These are phyloP conservation scores for Boletus pseudo-olivaceus DNA, from an alignment of 768 basidiomycete genomes.

Conservation along the genomic window DNA sequence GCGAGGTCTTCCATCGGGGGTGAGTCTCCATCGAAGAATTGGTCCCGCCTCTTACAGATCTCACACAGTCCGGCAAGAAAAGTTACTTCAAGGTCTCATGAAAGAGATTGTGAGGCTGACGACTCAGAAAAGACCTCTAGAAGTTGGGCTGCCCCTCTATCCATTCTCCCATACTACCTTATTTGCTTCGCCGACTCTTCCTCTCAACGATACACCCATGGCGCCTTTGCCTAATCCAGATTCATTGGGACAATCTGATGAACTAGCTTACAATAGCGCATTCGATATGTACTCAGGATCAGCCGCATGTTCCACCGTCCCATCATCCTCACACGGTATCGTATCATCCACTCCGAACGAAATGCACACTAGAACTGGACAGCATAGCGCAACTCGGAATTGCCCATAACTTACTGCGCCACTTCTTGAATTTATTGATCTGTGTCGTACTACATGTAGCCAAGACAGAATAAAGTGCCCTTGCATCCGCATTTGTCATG, in stretches of 20 bases:
- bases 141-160: slow-evolving; percentile 77
- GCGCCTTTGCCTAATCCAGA: slow-evolving; percentile 30
- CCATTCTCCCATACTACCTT: slow-evolving; percentile 71
- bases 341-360: slow-evolving; percentile 6
- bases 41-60: slow-evolving; percentile 3
- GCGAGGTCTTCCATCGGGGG: slow-evolving; percentile 78
- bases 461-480: background rate
- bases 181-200: slow-evolving; percentile 49
- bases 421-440: slow-evolving; percentile 4
- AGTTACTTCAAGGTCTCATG: slow-evolving; percentile 79
- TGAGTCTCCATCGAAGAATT: slow-evolving; percentile 37
- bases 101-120: slow-evolving; percentile 81
- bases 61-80: slow-evolving; percentile 72
- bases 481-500: background rate
- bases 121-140: slow-evolving; percentile 72
- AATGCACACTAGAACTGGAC: slow-evolving; percentile 1
- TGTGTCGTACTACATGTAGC: slow-evolving; percentile 5
- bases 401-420: slow-evolving; percentile 3
- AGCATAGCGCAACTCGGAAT: slow-evolving; percentile 7
- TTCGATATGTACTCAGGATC: slow-evolving; percentile 11
- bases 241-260: slow-evolving; percentile 6
- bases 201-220: slow-evolving; percentile 27
- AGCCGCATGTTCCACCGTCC: background rate
- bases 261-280: background rate
- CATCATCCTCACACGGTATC: slow-evolving; percentile 5